phyloP scores from a whole-genome alignment of 1,139 yeast species.

The Hansenula sp. region DNA sequence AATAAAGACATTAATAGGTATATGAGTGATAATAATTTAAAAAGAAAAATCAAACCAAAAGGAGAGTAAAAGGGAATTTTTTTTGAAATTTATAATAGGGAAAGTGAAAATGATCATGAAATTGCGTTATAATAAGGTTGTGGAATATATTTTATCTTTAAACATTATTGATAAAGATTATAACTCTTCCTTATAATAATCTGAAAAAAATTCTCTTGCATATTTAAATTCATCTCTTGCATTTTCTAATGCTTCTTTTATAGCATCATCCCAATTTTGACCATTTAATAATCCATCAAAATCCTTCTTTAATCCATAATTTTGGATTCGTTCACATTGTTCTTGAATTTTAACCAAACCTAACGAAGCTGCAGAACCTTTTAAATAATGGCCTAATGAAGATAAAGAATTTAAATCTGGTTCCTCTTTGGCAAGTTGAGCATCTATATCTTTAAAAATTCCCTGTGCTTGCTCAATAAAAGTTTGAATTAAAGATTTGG shows the following conservation, averaged over 20 bases:
- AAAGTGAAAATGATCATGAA: neutral
- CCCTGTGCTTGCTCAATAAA: slow-evolving; percentile 87
- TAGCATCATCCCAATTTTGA: slow-evolving; percentile 23
- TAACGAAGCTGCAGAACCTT: slow-evolving; percentile 94
- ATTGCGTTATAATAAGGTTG: no score
- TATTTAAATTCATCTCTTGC: slow-evolving; percentile 55
- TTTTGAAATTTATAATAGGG: no score
- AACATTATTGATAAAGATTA: no score
- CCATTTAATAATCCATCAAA: slow-evolving; percentile 29
- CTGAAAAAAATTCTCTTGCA: slow-evolving; percentile 54
- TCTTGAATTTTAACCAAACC: slow-evolving; percentile 79
- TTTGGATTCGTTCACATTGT: slow-evolving; percentile 91
- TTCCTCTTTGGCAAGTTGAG: slow-evolving; percentile 35
- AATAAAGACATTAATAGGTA: no score
- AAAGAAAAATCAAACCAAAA: neutral
- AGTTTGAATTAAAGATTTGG: slow-evolving; percentile 69
- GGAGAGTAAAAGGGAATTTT: no score
- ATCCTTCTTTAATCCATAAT: slow-evolving; percentile 60
- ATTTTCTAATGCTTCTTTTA: slow-evolving; percentile 48
- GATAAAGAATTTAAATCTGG: slow-evolving; percentile 60
- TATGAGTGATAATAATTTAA: no score
- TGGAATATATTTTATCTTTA: no score
- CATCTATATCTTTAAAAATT: slow-evolving; percentile 71
- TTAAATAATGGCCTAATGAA: slow-evolving; percentile 83
- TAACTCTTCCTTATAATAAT: slow-evolving; percentile 51